Conservation (phyloP, 2,329 filamentous ascomycete species). For the Epichloe gansuensis region DNA sequence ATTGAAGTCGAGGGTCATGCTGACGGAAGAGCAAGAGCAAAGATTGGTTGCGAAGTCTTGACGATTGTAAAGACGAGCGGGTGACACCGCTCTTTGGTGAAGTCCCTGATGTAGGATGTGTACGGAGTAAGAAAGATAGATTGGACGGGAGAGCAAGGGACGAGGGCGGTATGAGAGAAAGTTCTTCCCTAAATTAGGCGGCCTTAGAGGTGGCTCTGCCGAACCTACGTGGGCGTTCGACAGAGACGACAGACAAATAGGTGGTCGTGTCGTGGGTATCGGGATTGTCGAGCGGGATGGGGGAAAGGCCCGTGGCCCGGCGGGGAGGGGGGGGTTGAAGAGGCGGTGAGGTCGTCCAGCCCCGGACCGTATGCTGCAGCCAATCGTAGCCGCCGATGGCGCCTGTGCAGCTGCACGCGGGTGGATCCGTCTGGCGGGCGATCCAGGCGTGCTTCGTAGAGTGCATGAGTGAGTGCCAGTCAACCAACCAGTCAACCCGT, state of each 20-base stretch:
- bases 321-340: slow-evolving; percentile 17
- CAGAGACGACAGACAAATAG: not conserved
- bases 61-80: slow-evolving; percentile 23
- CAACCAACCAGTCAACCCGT: not conserved
- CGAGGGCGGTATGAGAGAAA: not conserved
- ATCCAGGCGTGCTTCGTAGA: slow-evolving; percentile 10
- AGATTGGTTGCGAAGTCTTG: slow-evolving; percentile 18
- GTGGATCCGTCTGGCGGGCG: slow-evolving; percentile 13
- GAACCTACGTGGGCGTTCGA: not conserved
- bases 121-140: slow-evolving; percentile 8
- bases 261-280: slow-evolving; percentile 1
- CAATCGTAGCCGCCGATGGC: slow-evolving; percentile 21
- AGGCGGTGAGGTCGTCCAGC: slow-evolving; percentile 26
- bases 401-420: slow-evolving; percentile 17
- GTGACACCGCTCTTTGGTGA: slow-evolving; percentile 33
- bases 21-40: slow-evolving; percentile 22
- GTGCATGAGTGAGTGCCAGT: not conserved
- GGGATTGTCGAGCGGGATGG: slow-evolving; percentile 6
- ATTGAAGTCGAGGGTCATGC: slow-evolving; percentile 48
- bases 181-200: slow-evolving; percentile 2
- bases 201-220: slow-evolving; percentile 5
- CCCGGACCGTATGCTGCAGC: slow-evolving; percentile 20
- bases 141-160: not conserved
- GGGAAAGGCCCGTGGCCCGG: slow-evolving; percentile 5
- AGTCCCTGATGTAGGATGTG: slow-evolving; percentile 19